Base-by-base conservation (phyloP, 2,329 filamentous ascomycete genomes). In the Trichoderma afroharzianum region DNA sequence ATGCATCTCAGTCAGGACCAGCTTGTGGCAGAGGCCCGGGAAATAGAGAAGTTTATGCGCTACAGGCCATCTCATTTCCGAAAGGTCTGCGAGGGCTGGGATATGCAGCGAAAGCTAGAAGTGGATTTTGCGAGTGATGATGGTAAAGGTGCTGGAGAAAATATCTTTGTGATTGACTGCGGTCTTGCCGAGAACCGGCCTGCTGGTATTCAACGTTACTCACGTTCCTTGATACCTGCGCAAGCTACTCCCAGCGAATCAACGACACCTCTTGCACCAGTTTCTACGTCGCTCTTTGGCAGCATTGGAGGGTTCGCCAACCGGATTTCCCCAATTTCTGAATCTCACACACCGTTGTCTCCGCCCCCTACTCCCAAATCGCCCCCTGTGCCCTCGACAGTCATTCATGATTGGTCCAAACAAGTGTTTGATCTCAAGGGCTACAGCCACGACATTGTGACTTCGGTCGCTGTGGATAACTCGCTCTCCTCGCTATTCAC, bases 91-190 rank as follows among this genome's bases (percentile, higher is more conserved):
- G 84, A 92, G 57, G 92, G 92, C 3, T 98, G 96, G 95, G 93
- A 98, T 77, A 98, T 98, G 95, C 90, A 90, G 68, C 89, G 94
- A 72, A 90, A 85, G 73, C 83, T 98, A 3, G 92, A 96, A 76
- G 93, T 97, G 3, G 96, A 99, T 78, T 98, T 98, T 81, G 92
- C 92, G 53, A 90, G 89, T 24, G 93, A 95, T 74, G 92, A 96
- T 81, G 88, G 89, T n/a, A 84, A 88, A 69, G 88, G 90, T 63
- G 91, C 90, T 30, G 94, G 94, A 24, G 95, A 98, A 80, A 87
- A 86, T 18, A 83, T 97, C 50, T 85, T 97, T 30, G 87, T 97
- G 3, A 86, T 98, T 61, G 86, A 89, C 39, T 92, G 91, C 76
- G 94, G 93, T 1, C 80, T 90, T n/a, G 88, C 88, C 32, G 88